Evolutionary conservation across 2,329 filamentous ascomycete species (phyloP), one percentile per base, ranked within the genome.

Genomic region (Fusarium mexicanum): DNA sequence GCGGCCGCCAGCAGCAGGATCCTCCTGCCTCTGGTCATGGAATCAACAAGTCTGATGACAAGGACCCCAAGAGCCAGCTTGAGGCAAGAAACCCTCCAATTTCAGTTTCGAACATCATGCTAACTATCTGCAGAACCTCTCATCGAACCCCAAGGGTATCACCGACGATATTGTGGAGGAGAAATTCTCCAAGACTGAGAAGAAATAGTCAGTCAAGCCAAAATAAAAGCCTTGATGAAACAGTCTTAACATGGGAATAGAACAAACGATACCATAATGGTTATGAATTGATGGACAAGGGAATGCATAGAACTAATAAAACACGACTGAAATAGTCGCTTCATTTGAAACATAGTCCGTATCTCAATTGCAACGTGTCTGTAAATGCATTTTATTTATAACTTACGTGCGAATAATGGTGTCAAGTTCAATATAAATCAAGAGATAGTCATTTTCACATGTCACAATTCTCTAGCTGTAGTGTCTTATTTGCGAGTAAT

Each of bases 61-160:
- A 87, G 72, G 84, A 89, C 46, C 76, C 76, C 80, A 88, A 90
- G 82, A 83, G 87, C 61, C 80, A 89, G 72, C 79, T 90, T 6
- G 81, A 88, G 72, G 88, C 89, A 79, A 64, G 83, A 29, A 71
- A 7, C 4, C 10, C 2, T 16, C 16, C 17, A 40, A 55, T 43
- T 14, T 3, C 8, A 5, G 5, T n/a, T 5, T 13, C 10, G 8
- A 29, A 3, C 9, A 18, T n/a, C 4, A 38, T 7, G 5, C 55
- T 77, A 29, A 79, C 48, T 24, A 59, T 1, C 5, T 70, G 7
- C 20, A 90, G 86, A 84, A 84, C 64, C 85, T 93, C 43, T 75
- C 83, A 17, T 92, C 89, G 10, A 95, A 95, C 87, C 93, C 93
- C 18, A 87, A 87, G 76, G 89, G 90, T 8, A 83, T 87, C 3